Percentiles rank a stretch among this genome's conserved stretches.
These are phyloP conservation scores for Daldinia bambusicola DNA, from an alignment of 495 filamentous ascomycete species.

Conservation along the genomic window DNA sequence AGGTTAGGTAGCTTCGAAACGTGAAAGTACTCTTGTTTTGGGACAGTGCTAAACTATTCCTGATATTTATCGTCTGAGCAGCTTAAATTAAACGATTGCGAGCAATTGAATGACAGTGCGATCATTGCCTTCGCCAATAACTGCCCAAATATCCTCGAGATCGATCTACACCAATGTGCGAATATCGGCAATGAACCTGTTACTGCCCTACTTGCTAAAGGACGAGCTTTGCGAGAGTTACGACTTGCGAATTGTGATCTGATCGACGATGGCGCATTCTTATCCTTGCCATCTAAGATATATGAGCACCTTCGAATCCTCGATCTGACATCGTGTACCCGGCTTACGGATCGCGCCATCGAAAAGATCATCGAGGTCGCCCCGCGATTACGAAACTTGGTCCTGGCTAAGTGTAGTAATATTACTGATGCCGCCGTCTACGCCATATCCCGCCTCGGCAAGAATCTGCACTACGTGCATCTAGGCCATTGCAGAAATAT, in stretches of 20 bases:
- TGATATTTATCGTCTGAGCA: slow-evolving; percentile 53
- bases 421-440: slow-evolving; percentile 91
- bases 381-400: slow-evolving; percentile 89
- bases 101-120: slow-evolving; percentile 78
- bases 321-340: slow-evolving; percentile 87
- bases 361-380: slow-evolving; percentile 86
- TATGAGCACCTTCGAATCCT: slow-evolving; percentile 92
- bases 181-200: slow-evolving; percentile 82
- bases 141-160: slow-evolving; percentile 93
- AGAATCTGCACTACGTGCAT: slow-evolving; percentile 96
- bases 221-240: slow-evolving; percentile 85
- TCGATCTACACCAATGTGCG: slow-evolving; percentile 90
- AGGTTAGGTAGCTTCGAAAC: neutral
- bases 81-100: slow-evolving; percentile 94
- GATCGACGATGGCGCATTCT: slow-evolving; percentile 86
- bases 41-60: slow-evolving; percentile 47
- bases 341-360: slow-evolving; percentile 84
- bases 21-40: neutral
- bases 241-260: slow-evolving; percentile 84
- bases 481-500: slow-evolving; percentile 93
- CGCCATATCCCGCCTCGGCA: slow-evolving; percentile 87
- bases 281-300: slow-evolving; percentile 74
- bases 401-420: slow-evolving; percentile 91
- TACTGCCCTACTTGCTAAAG: slow-evolving; percentile 76
- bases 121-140: slow-evolving; percentile 86